Conservation (phyloP, 495 filamentous ascomycete species). For the Penicillium desertorum region DNA sequence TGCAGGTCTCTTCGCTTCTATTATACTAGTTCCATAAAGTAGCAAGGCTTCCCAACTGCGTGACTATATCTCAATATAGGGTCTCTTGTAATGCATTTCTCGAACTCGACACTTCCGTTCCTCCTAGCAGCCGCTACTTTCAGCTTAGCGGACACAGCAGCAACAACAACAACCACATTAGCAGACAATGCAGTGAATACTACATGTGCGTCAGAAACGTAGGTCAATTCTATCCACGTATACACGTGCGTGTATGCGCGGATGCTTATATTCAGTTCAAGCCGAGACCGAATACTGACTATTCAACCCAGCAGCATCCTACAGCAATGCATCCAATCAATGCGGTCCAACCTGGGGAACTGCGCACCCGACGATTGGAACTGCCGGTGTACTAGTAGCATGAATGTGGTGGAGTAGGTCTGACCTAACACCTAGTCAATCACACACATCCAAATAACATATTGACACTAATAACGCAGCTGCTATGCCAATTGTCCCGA, state of each 20-base stretch:
- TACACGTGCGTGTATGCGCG: too few species aligned
- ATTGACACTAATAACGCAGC: background rate
- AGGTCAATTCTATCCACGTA: background rate
- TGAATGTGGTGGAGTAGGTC: background rate
- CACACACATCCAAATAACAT: background rate
- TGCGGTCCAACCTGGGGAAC: background rate
- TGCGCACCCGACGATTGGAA: background rate
- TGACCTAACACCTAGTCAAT: background rate
- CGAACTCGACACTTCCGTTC: background rate
- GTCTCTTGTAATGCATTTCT: background rate
- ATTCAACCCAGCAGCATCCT: too few species aligned
- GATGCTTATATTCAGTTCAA: too few species aligned
- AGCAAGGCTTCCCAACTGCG: too few species aligned
- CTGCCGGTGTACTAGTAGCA: background rate
- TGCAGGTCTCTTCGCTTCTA: background rate
- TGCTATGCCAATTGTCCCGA: background rate
- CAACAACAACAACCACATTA: background rate
- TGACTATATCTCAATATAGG: background rate
- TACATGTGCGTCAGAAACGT: background rate
- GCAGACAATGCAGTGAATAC: background rate
- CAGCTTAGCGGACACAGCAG: background rate
- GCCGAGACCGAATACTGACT: too few species aligned
- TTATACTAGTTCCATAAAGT: background rate
- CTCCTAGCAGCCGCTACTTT: background rate
- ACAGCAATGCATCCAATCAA: too few species aligned